phyloP scores from a whole-genome alignment of 352 stramenopile species.

The Globisporangium polare region DNA sequence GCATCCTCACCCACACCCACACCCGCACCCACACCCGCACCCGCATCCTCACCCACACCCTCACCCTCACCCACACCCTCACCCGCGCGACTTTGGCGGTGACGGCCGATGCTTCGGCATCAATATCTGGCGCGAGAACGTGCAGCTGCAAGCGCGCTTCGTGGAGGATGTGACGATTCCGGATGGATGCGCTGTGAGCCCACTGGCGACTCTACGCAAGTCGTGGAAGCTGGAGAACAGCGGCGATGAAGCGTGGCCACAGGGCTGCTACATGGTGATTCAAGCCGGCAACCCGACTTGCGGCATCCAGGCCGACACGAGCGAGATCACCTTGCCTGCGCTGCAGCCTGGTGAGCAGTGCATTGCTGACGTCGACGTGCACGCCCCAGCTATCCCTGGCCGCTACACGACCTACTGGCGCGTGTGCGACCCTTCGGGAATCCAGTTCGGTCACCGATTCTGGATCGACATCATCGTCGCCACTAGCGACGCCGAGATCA shows the following conservation, averaged over 20 bases:
- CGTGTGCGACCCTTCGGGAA: slow-evolving; percentile 68
- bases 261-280: slow-evolving; percentile 43
- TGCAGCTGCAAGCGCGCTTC: slow-evolving; percentile 44
- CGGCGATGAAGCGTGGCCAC: slow-evolving; percentile 41
- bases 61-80: slow-evolving; percentile 4
- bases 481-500: slow-evolving; percentile 13
- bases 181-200: slow-evolving; percentile 62
- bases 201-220: slow-evolving; percentile 51
- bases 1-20: too few species aligned
- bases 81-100: slow-evolving; percentile 2
- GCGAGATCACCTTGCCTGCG: slow-evolving; percentile 27
- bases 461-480: slow-evolving; percentile 85
- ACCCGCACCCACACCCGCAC: too few species aligned
- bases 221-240: slow-evolving; percentile 79
- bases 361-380: slow-evolving; percentile 30
- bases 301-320: slow-evolving; percentile 23
- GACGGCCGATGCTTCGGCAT: neutral
- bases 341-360: slow-evolving; percentile 29
- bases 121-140: slow-evolving; percentile 5
- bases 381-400: slow-evolving; percentile 26
- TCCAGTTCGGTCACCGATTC: slow-evolving; percentile 83
- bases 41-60: too few species aligned
- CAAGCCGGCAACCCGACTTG: slow-evolving; percentile 32
- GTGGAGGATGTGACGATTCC: slow-evolving; percentile 75
- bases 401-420: slow-evolving; percentile 89